Base-by-base conservation (phyloP, 148 eudicot genomes). In the Tetragonia tetragonoides region DNA sequence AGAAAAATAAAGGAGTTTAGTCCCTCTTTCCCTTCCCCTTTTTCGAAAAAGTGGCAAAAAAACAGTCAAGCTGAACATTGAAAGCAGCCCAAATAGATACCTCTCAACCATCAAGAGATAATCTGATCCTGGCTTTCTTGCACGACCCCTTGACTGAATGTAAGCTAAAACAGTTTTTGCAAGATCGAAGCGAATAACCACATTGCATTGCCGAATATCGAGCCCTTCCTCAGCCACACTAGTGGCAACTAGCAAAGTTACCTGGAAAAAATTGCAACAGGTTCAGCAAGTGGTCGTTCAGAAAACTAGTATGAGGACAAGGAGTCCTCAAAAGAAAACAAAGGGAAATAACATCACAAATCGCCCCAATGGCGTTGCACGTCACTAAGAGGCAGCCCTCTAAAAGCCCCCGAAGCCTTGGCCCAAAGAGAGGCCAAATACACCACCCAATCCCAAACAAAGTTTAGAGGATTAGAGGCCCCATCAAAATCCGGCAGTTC, bases 181-280 rank as follows among this genome's bases (percentile, higher is more conserved):
- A 73, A 95, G 99, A 83, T 95, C 99, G 86, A 95, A 95, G 42
- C 99, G 95, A 56, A 95, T 93, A 75, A 95, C 99, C 78, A 95
- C 99, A 87, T 95, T 95, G 85, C 99, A 95, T 79, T 95, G 99
- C 63, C 99, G 91, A 66, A 95, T 95, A 84, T 95, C 99, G 80
- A 95, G 99, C 53, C 99, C 99, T 90, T 95, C 99, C 91, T 95
- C 99, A 83, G 99, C 97, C 77, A 95, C 99, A 86, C 99, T 95
- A 40, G 99, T 95, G 81, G 99, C 99, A 74, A 95, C 99, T 80
- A 95, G 87, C 87, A 95, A 82, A 78, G 97, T 95, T 64, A 95
- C 93, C 99, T 95, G 71, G 62, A 83, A 75, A 59, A 69, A 75
- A 79, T 74, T 60, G 18, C 24, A 59, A 74, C 44, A 24, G 74